Percentiles rank a stretch among this genome's conserved stretches.
phyloP scores from a whole-genome alignment of 768 basidiomycete genomes.

The Daedaleopsis nitida region DNA sequence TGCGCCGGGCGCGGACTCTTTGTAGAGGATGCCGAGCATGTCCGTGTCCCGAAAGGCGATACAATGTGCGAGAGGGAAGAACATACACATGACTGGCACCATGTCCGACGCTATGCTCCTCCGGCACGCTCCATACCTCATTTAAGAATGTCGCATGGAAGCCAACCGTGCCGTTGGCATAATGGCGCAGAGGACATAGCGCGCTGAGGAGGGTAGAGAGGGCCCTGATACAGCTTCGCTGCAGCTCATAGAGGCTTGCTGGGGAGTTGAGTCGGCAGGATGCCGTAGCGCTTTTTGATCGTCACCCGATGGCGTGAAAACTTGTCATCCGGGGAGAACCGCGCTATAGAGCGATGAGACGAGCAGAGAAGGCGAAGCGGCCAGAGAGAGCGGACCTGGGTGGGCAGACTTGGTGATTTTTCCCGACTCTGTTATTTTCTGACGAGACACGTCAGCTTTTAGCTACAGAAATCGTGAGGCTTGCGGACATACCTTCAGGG shows the following conservation, averaged over 20 bases:
- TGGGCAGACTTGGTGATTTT: slow-evolving; percentile 94
- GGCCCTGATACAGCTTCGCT: background rate
- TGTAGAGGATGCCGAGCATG: background rate
- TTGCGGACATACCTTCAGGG: slow-evolving; percentile 72
- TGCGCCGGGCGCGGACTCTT: background rate
- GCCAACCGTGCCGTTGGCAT: background rate
- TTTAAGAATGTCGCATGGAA: background rate
- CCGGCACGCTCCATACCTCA: background rate
- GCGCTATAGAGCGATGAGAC: slow-evolving; percentile 53
- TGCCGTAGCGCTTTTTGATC: slow-evolving; percentile 89
- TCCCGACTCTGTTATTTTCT: slow-evolving; percentile 86
- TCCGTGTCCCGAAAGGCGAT: background rate
- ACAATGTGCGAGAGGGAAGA: background rate
- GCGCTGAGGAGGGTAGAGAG: background rate
- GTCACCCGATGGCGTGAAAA: slow-evolving; percentile 97
- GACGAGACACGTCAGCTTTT: slow-evolving; percentile 13
- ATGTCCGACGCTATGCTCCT: background rate
- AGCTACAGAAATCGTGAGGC: background rate
- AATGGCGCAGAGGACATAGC: background rate
- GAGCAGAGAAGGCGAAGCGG: background rate
- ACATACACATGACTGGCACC: background rate
- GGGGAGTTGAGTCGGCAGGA: slow-evolving; percentile 89
- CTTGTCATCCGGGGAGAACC: slow-evolving; percentile 99
- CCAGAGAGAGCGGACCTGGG: slow-evolving; percentile 64
- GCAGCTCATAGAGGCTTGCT: slow-evolving; percentile 77